Percentiles rank a stretch among this genome's conserved stretches.
Evolutionary conservation across 2,329 filamentous ascomycete genomes (phyloP).

Genomic region (Sordariomycetes sp.): DNA sequence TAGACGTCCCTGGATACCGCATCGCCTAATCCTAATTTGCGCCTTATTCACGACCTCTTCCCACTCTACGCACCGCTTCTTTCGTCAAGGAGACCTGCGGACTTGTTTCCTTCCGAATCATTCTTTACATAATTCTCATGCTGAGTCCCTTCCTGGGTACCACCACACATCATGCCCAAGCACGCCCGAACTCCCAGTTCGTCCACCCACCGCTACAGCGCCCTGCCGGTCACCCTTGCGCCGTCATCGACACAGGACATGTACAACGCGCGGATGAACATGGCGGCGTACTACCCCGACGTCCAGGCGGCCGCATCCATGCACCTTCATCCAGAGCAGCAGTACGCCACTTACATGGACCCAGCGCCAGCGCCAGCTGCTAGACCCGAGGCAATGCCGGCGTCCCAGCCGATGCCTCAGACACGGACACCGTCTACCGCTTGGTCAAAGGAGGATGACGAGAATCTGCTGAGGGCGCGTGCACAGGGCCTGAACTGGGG

Average conservation of each 20-base stretch:
- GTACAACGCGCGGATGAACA: constrained; percentile 27
- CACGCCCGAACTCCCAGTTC: constrained; percentile 29
- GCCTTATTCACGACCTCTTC: neutral
- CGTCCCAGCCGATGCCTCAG: constrained; percentile 20
- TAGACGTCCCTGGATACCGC: neutral
- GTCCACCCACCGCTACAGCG: constrained; percentile 12
- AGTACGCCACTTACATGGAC: constrained; percentile 4
- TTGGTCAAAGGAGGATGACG: constrained; percentile 68
- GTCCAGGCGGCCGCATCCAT: constrained; percentile 18
- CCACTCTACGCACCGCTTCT: neutral
- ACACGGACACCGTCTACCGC: constrained; percentile 51
- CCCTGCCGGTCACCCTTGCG: constrained; percentile 27
- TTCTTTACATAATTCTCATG: neutral
- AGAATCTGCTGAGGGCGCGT: constrained; percentile 59
- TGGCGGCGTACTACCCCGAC: constrained; percentile 26
- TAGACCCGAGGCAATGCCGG: constrained; percentile 23
- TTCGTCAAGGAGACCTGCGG: neutral
- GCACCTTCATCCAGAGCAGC: constrained; percentile 12
- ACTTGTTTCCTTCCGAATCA: neutral
- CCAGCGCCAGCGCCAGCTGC: constrained; percentile 7
- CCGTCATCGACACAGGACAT: constrained; percentile 25
- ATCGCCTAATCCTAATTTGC: constrained; percentile 3
- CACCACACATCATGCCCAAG: constrained; percentile 27
- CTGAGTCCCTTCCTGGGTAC: constrained; percentile 10
- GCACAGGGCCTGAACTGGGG: constrained; percentile 73